Evolutionary conservation across 1,284 basidiomycete species (phyloP), one percentile per base, ranked within the genome.

Genomic region (Bondarzewia mesenterica): DNA sequence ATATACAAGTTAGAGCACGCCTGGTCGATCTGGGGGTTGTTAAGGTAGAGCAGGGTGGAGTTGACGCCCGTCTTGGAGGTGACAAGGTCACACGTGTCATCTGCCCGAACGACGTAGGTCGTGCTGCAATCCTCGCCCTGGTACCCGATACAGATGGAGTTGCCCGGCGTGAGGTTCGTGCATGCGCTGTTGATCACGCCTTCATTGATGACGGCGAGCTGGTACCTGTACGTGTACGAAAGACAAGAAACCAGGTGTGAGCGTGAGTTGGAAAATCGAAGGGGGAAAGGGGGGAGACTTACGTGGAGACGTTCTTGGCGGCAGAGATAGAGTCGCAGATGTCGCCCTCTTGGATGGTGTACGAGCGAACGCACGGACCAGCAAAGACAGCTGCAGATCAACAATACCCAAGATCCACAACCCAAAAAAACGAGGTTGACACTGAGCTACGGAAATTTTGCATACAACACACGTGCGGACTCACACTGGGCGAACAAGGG

Each of bases 251-350:
- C 32, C 32, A 40, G 38, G 38, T 40, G 8, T 4, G 4, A 40
- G 10, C 16, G 3, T n/a, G 38, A 16, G 15, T 40, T 40, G 4
- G 38, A 35, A n/a, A 35, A 8, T 40, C 16, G 10, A 10, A 40
- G 21, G 12, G 20, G 38, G 38, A 22, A 10, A 18, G 38, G 20
- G 21, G 10, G 6, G 26, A 25, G 23, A 66, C 73, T 45, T 58
- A 85, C 77, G 85, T 85, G 23, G 85, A 85, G 50, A 75, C 82
- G 46, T 77, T 73, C 40, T 85, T 61, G 16, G 74, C 71, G 32
- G 75, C 74, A 50, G 83, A 85, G 61, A 88, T 87, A 54, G 60
- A 59, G 67, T 88, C 82, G 58, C 85, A 89, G 47, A 70, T 74
- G 58, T 88, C 85, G 47, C 78, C 79, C 1, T 58, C 58, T 54